Conservation (phyloP, 495 filamentous ascomycete genomes). For the Aspergillus egyptiacus region DNA sequence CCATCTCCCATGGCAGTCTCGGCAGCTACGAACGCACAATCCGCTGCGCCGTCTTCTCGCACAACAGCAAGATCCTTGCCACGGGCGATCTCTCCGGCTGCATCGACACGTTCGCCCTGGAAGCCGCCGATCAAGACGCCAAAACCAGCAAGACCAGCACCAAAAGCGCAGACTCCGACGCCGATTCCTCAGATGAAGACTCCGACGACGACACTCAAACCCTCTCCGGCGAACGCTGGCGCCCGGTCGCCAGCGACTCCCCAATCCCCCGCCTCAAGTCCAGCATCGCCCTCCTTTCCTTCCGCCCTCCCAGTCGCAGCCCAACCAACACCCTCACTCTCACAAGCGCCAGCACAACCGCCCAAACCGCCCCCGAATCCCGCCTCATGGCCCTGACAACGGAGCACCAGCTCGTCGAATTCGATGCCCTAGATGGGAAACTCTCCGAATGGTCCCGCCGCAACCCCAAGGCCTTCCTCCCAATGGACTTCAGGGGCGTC, state of each 20-base stretch:
- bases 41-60: constrained; percentile 68
- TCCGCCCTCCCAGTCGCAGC: constrained; percentile 47
- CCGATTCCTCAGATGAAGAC: constrained; percentile 46
- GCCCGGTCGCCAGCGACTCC: constrained; percentile 56
- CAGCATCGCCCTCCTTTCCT: constrained; percentile 65
- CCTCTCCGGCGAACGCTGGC: constrained; percentile 56
- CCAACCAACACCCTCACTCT: constrained; percentile 24
- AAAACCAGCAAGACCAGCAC: constrained; percentile 24
- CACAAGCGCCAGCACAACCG: constrained; percentile 34
- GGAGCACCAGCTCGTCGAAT: constrained; percentile 66
- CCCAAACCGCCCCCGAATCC: constrained; percentile 38
- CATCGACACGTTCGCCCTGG: constrained; percentile 78
- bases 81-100: constrained; percentile 76
- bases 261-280: constrained; percentile 73
- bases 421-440: constrained; percentile 66
- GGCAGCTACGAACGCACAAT: constrained; percentile 76
- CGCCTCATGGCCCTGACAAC: constrained; percentile 70
- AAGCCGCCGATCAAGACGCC: constrained; percentile 48
- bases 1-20: constrained; percentile 56
- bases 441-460: constrained; percentile 80
- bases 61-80: constrained; percentile 71
- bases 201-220: constrained; percentile 32
- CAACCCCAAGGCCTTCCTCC: constrained; percentile 70
- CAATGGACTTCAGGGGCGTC: constrained; percentile 60
- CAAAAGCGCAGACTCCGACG: constrained; percentile 37